A percentile compares a stretch with the other conserved stretches of the same genome.
These are phyloP conservation scores for Malus sylvestris DNA, from an alignment of 306 rosid species.

Conservation along the genomic window DNA sequence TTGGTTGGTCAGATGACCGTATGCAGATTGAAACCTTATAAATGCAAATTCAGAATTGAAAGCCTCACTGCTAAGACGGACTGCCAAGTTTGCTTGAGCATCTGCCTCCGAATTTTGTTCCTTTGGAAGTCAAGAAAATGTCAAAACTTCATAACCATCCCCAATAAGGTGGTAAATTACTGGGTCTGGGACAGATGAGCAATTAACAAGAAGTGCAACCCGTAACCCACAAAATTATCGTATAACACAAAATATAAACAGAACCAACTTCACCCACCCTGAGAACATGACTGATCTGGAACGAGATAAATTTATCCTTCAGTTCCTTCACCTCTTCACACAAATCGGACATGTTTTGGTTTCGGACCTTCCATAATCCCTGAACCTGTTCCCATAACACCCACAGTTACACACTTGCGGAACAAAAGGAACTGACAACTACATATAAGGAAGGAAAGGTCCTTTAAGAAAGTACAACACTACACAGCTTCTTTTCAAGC, in stretches of 20 bases:
- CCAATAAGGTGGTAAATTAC: neutral
- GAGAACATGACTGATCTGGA: constrained; percentile 74
- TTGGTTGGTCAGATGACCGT: neutral
- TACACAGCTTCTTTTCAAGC: neutral
- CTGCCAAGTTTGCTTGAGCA: constrained; percentile 80
- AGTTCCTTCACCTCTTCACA: constrained; percentile 61
- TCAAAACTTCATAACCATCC: constrained; percentile 12
- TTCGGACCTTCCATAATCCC: constrained; percentile 76
- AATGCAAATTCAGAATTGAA: constrained; percentile 11
- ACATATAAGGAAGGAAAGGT: neutral
- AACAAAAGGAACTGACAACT: neutral
- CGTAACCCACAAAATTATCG: neutral
- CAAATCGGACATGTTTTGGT: constrained; percentile 51
- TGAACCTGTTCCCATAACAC: constrained; percentile 56
- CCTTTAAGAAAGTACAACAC: neutral
- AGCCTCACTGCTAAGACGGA: constrained; percentile 62
- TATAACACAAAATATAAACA: neutral
- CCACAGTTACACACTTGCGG: constrained; percentile 10
- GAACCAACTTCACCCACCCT: constrained; percentile 54
- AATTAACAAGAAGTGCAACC: neutral
- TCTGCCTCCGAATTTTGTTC: constrained; percentile 75
- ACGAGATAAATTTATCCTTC: constrained; percentile 58
- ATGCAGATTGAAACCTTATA: neutral
- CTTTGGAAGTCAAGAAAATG: constrained; percentile 34
- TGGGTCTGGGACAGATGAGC: neutral